Base-by-base conservation (phyloP, 306 rosid genomes). In the Lathyrus oleraceus region DNA sequence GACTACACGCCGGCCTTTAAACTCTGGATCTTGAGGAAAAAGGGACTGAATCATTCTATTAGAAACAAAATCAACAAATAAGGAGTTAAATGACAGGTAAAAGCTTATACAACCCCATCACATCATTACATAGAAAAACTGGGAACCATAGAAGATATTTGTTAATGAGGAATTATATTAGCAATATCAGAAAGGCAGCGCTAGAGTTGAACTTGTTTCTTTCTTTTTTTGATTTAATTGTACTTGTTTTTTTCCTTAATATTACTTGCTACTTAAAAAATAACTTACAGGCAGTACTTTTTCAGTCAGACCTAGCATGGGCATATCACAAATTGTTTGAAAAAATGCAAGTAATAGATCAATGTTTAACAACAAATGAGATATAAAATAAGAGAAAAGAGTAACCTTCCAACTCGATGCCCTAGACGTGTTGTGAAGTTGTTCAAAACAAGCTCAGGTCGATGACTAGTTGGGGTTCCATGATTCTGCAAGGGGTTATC, bases 11-110 rank as follows among this genome's bases (percentile, higher is more conserved):
- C 97, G 89, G 35, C 97, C 96, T 74, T 78, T 91, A 60, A 91
- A 88, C 45, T 94, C 84, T 44, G 97, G 99, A 30, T 76, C 87
- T 94, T 94, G 99, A 0, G 95, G 96, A 76, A 94, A 94, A 74
- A 94, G 79, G 59, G 99, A 81, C 56, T 85, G 99, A 67, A 91
- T 79, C 73, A 89, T 72, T 81, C 99, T 94, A 78, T 71, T 63
- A 58, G 32, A 27, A 72, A 53, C 8, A 14, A 81, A 52, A 83
- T 25, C 11, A 60, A 54, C 30, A 9, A 44, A 79, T 66, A 49
- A 61, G 48, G 53, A 54, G 27, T 64, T 47, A 42, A 69, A 58
- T 42, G 32, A 49, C 20, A 66, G 61, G 57, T 27, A 6, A 63
- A 67, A 56, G 73, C 25, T 35, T 53, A 72, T 30, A 57, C 75